A percentile compares a stretch with the other conserved stretches of the same genome.
Conservation (phyloP, 2,329 filamentous ascomycete species). For the Colletotrichum eremochloae region DNA sequence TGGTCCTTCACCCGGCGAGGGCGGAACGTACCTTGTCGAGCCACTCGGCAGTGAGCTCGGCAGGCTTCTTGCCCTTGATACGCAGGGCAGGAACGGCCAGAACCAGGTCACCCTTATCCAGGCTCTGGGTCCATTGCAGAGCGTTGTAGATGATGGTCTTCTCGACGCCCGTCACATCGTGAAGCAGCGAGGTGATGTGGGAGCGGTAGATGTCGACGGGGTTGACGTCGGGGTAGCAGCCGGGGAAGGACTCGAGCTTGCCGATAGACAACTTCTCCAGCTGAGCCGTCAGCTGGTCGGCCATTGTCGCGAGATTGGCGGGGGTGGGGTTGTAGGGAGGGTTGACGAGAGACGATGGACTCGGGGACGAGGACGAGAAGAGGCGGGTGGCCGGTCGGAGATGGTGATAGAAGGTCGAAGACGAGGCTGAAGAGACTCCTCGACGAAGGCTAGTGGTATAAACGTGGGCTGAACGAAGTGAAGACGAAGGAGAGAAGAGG, state of each 20-base stretch:
- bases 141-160: slow-evolving; percentile 78
- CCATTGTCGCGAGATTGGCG: slow-evolving; percentile 44
- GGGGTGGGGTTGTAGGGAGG: slow-evolving; percentile 26
- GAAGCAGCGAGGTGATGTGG: slow-evolving; percentile 78
- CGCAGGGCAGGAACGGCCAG: slow-evolving; percentile 84
- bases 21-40: slow-evolving; percentile 63
- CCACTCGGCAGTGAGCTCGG: slow-evolving; percentile 73
- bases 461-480: slow-evolving; percentile 30
- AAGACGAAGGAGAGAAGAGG: slow-evolving; percentile 33
- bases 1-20: slow-evolving; percentile 1
- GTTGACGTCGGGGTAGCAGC: slow-evolving; percentile 77
- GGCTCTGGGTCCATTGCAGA: slow-evolving; percentile 81
- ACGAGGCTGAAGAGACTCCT: slow-evolving; percentile 21
- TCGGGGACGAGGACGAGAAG: slow-evolving; percentile 19
- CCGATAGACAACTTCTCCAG: slow-evolving; percentile 53
- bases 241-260: slow-evolving; percentile 61
- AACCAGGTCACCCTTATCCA: slow-evolving; percentile 87
- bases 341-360: slow-evolving; percentile 21
- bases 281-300: slow-evolving; percentile 51
- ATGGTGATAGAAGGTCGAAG: background rate
- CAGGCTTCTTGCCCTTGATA: slow-evolving; percentile 78
- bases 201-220: slow-evolving; percentile 84
- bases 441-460: slow-evolving; percentile 24
- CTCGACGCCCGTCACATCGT: slow-evolving; percentile 78
- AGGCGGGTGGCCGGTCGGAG: slow-evolving; percentile 19